Percentiles rank a stretch among this genome's conserved stretches.
Evolutionary conservation across 2,329 filamentous ascomycete genomes (phyloP).

Genomic region (Alternaria infectoria): DNA sequence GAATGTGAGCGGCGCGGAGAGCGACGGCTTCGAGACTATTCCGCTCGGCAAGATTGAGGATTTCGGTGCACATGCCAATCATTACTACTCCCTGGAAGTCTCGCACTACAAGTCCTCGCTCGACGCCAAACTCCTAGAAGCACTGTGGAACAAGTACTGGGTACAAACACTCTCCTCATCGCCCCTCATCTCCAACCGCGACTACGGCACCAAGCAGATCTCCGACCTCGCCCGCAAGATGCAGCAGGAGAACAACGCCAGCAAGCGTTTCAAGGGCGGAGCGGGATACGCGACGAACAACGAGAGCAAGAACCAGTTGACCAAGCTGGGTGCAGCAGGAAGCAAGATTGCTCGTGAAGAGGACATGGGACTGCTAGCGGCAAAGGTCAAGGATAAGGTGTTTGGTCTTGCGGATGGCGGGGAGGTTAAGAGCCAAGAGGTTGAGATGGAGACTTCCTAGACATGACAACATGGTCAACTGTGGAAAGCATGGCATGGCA

Average conservation of each 20-base stretch:
- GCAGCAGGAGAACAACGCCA: slow-evolving; percentile 63
- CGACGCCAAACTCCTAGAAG: slow-evolving; percentile 82
- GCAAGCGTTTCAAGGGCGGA: slow-evolving; percentile 41
- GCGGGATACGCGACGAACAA: slow-evolving; percentile 5
- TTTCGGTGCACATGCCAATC: slow-evolving; percentile 88
- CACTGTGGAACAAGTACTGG: slow-evolving; percentile 99
- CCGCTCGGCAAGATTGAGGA: slow-evolving; percentile 94
- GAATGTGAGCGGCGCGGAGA: slow-evolving; percentile 44
- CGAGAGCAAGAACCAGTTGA: slow-evolving; percentile 52
- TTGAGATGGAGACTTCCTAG: slow-evolving; percentile 38
- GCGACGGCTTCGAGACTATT: slow-evolving; percentile 76
- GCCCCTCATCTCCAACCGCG: slow-evolving; percentile 88
- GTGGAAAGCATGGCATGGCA: slow-evolving; percentile 10
- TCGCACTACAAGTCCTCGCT: slow-evolving; percentile 94
- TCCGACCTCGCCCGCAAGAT: slow-evolving; percentile 85
- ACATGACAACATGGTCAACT: neutral
- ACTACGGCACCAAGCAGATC: slow-evolving; percentile 93
- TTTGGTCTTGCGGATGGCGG: slow-evolving; percentile 50
- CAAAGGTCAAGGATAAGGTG: slow-evolving; percentile 67
- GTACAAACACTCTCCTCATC: slow-evolving; percentile 92
- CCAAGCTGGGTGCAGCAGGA: slow-evolving; percentile 67
- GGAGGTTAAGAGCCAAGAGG: slow-evolving; percentile 24
- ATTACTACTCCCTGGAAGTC: slow-evolving; percentile 90
- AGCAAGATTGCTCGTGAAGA: slow-evolving; percentile 68
- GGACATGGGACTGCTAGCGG: slow-evolving; percentile 66